A percentile compares a stretch with the other conserved stretches of the same genome.
These are phyloP conservation scores for Pythium plurisporium DNA, from an alignment of 352 stramenopile species.

Conservation along the genomic window DNA sequence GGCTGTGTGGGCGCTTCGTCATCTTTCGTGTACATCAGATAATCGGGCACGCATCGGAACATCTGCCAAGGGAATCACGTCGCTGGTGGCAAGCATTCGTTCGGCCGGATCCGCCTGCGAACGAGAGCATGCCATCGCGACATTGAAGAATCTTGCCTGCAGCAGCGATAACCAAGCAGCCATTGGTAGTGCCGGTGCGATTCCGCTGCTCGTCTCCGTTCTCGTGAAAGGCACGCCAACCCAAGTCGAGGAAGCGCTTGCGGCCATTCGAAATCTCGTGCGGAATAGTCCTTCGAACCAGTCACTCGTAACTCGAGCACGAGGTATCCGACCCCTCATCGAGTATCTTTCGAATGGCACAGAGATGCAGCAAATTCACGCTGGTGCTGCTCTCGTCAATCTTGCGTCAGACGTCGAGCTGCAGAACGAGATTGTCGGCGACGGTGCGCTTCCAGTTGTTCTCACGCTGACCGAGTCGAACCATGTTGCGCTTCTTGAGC, in stretches of 20 bases:
- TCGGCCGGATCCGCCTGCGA: constrained; percentile 13
- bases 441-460: constrained; percentile 5
- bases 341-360: constrained; percentile 6
- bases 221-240: constrained; percentile 1
- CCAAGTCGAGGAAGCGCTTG: constrained; percentile 7
- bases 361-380: constrained; percentile 11
- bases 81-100: constrained; percentile 3
- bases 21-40: constrained; percentile 16
- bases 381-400: constrained; percentile 8
- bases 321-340: constrained; percentile 10
- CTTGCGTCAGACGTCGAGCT: neutral
- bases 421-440: constrained; percentile 17
- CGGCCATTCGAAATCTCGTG: constrained; percentile 16
- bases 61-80: neutral
- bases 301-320: neutral
- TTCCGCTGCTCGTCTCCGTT: constrained; percentile 10
- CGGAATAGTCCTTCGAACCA: constrained; percentile 7
- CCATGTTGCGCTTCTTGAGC: neutral
- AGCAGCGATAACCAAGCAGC: constrained; percentile 13
- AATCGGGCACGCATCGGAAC: constrained; percentile 8
- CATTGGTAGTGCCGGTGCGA: constrained; percentile 2
- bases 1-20: constrained; percentile 14
- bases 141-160: constrained; percentile 21
- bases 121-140: constrained; percentile 17
- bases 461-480: constrained; percentile 10